Evolutionary conservation across 306 rosid species (phyloP).

Genomic region (Sicyos baderoa): DNA sequence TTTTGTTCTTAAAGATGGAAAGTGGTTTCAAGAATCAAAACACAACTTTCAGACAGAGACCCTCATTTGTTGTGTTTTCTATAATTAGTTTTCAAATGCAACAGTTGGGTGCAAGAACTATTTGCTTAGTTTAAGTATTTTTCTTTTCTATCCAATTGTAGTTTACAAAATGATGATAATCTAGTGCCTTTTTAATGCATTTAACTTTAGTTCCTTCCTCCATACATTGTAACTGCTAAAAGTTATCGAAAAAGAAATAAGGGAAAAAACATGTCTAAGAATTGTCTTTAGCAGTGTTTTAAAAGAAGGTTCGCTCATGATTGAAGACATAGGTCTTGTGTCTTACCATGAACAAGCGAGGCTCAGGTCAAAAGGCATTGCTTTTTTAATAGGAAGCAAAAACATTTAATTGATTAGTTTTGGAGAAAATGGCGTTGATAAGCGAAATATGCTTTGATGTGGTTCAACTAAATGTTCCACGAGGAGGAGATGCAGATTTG

Average conservation of each 20-base stretch:
- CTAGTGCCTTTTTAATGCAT: background rate
- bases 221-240: background rate
- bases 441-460: too few relatives aligned
- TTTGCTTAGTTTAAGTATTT: background rate
- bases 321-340: too few relatives aligned
- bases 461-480: too few relatives aligned
- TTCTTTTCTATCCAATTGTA: background rate
- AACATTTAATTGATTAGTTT: too few relatives aligned
- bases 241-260: background rate
- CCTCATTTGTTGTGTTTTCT: background rate
- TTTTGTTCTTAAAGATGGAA: background rate
- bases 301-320: too few relatives aligned
- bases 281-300: too few relatives aligned
- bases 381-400: too few relatives aligned
- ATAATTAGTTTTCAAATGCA: background rate
- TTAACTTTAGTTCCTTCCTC: background rate
- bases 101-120: background rate
- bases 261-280: too few relatives aligned
- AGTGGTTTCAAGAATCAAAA: background rate
- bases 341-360: too few relatives aligned
- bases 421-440: too few relatives aligned
- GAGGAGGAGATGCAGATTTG: too few relatives aligned
- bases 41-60: background rate
- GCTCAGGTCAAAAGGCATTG: too few relatives aligned
- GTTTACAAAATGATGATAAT: background rate